Conservation (phyloP, 306 rosid genomes). For the Gastrolobium villosum region DNA sequence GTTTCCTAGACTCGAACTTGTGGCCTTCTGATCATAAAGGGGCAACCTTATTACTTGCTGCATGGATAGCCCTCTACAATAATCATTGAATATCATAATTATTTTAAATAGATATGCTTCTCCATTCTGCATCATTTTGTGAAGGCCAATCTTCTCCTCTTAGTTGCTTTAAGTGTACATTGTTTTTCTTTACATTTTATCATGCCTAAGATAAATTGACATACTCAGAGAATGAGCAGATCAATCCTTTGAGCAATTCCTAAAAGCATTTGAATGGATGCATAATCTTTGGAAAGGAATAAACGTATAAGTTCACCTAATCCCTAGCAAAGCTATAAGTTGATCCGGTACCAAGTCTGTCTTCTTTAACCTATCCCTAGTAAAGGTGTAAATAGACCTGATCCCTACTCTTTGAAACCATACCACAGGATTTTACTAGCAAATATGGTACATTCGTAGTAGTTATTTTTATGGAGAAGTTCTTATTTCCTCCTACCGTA, state of each 20-base stretch:
- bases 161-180: neutral
- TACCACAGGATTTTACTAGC: neutral
- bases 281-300: neutral
- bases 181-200: neutral
- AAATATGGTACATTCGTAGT: neutral
- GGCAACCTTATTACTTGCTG: too few species aligned
- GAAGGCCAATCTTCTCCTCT: neutral
- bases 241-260: too few species aligned
- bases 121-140: neutral
- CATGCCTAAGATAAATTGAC: neutral
- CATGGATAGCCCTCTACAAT: too few species aligned
- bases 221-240: too few species aligned
- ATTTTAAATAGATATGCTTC: too few species aligned
- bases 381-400: neutral
- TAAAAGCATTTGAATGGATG: neutral
- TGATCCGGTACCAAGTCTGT: too few species aligned
- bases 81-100: too few species aligned
- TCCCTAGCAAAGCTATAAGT: too few species aligned
- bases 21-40: too few species aligned
- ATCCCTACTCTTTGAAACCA: neutral
- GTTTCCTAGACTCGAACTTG: too few species aligned
- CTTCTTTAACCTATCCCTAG: neutral
- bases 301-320: too few species aligned
- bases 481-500: neutral
- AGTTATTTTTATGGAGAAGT: neutral